A percentile compares a stretch with the other conserved stretches of the same genome.
These are phyloP conservation scores for Begonia masoniana DNA, from an alignment of 306 rosid species.

Conservation along the genomic window DNA sequence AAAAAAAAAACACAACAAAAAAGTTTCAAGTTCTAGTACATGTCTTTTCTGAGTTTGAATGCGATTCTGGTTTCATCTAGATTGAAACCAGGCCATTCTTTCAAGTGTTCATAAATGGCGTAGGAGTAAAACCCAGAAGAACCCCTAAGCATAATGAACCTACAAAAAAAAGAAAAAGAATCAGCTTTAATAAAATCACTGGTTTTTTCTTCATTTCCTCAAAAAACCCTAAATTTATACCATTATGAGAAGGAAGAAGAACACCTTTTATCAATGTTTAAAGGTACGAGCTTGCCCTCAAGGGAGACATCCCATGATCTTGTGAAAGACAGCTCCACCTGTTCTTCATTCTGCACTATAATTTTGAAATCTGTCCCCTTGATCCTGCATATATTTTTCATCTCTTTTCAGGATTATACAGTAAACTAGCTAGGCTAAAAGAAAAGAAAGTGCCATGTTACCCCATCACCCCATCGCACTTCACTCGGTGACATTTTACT, in stretches of 20 bases:
- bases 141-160: slow-evolving; percentile 76
- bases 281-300: slow-evolving; percentile 50
- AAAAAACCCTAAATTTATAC: not conserved
- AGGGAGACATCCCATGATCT: slow-evolving; percentile 60
- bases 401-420: not conserved
- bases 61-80: slow-evolving; percentile 75
- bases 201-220: not conserved
- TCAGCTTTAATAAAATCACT: not conserved
- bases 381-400: slow-evolving; percentile 27
- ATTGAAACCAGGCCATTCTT: slow-evolving; percentile 83
- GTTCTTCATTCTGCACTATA: slow-evolving; percentile 58
- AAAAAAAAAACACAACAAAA: not conserved
- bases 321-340: slow-evolving; percentile 75
- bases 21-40: slow-evolving; percentile 18
- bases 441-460: not conserved
- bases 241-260: not conserved
- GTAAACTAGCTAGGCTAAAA: not conserved
- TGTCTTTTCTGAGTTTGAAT: slow-evolving; percentile 85
- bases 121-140: slow-evolving; percentile 81
- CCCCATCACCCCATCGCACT: no score
- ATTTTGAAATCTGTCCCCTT: slow-evolving; percentile 46
- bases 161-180: slow-evolving; percentile 11
- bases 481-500: no score
- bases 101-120: slow-evolving; percentile 67
- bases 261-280: slow-evolving; percentile 73